Base-by-base conservation (phyloP, 805 yeast species). In the Komagataella populi region DNA sequence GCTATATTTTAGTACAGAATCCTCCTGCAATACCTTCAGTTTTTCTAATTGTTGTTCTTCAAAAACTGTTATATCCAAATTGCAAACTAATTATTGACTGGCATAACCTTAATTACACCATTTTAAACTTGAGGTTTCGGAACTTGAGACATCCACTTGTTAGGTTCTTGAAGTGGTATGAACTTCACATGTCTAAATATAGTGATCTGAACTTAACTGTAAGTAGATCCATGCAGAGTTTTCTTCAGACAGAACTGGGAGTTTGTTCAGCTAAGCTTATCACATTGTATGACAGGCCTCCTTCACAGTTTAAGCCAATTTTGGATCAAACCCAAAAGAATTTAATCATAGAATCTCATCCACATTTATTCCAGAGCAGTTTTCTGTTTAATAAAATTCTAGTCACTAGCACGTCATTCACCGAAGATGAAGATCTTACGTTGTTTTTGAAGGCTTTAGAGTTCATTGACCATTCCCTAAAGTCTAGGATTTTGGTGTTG, bases 81-180 rank as follows among this genome's bases (percentile, higher is more conserved):
- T 71, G 90, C 4, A 73, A 76, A 59, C 65, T 91, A 22, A 74
- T 93, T 18, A 78, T 93, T 49, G 99, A 93, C 66, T 93, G 99
- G 99, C 99, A 93, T 66, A 93, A 93, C 65, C 71, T 93, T 58
- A 96, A 95, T 45, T 91, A 78, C 64, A 78, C 95, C 1, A 87
- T 93, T 23, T 66, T 93, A 52, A 82, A 84, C 50, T 63, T 91
- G 60, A 80, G 80, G 57, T 78, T 80, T 56, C 61, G 72, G 4
- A 73, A 73, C 51, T 62, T 66, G 49, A 67, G 65, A 39, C 87
- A 87, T 60, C 81, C 84, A 0, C 64, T 86, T 51, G 95, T 89
- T 2, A 63, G 69, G 49, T 30, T 80, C 2, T 74, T 87, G 61
- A 77, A 70, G 52, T 52, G 66, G 6, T 84, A 90, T 60, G 99